phyloP scores from a whole-genome alignment of 495 filamentous ascomycete species.

The Xylaria palmicola region DNA sequence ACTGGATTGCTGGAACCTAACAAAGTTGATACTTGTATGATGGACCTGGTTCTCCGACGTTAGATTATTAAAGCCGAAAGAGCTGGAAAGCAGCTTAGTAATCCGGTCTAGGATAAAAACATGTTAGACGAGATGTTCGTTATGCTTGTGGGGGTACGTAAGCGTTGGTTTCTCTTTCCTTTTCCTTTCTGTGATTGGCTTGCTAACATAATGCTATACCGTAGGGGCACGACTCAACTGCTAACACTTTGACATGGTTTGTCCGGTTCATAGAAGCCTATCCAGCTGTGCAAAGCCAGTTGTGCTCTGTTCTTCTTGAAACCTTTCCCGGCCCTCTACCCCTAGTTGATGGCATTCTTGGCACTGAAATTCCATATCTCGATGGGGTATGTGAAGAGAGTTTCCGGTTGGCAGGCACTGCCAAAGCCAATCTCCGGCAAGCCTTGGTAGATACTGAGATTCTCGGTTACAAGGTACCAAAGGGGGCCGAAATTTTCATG shows the following conservation, averaged over 20 bases:
- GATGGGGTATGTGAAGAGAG: conserved; percentile 37
- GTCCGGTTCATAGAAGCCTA: conserved; percentile 31
- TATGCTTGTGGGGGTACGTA: conserved; percentile 19
- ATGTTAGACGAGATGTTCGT: conserved; percentile 33
- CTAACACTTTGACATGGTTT: conserved; percentile 35
- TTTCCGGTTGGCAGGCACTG: conserved; percentile 26
- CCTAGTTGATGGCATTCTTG: conserved; percentile 27
- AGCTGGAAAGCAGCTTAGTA: conserved; percentile 19
- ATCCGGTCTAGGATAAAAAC: conserved; percentile 25
- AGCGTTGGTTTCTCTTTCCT: neutral
- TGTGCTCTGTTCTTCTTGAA: conserved; percentile 25
- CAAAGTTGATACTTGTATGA: conserved; percentile 31
- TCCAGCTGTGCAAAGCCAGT: conserved; percentile 25
- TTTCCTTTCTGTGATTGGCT: neutral
- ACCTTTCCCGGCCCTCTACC: conserved; percentile 23
- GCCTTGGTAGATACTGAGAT: conserved; percentile 33
- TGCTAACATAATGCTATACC: neutral
- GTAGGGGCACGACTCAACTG: conserved; percentile 30
- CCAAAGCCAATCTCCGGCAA: conserved; percentile 24
- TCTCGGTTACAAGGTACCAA: conserved; percentile 35
- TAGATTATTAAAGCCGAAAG: conserved; percentile 30
- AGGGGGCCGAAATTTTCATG: conserved; percentile 32
- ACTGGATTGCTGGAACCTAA: conserved; percentile 18
- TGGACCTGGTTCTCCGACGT: conserved; percentile 38
- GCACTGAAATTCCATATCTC: conserved; percentile 37